Evolutionary conservation across 202 grass and related monocot species (phyloP), one percentile per base, ranked within the genome.

Genomic region (Digitaria exilis): DNA sequence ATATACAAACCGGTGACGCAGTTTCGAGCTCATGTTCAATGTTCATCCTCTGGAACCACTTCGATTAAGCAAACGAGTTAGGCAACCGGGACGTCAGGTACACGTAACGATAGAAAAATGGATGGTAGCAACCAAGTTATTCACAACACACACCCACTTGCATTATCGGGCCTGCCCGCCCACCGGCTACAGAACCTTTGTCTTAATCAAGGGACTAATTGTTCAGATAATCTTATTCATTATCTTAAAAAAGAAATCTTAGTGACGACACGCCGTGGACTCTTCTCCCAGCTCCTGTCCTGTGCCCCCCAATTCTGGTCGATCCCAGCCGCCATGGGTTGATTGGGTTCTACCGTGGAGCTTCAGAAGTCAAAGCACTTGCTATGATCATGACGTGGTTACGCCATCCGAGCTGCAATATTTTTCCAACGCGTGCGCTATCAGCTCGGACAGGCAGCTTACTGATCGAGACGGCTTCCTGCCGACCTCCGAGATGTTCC

Each of bases 51-150:
- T 57, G 10, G 46, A 83, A 72, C 80, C 55, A 10, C 46, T 72
- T 63, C 28, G 6, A 30, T 73, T 41, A 61, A 29, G 16, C 64
- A 37, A 37, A 39, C 18, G 32, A 41, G 42, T 78, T 77, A 64
- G 62, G 60, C 46, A 42, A 10, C 32, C 17, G 62, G 28, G 24
- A 25, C 24, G 22, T 51, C 35, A 48, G 37, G 62, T 48, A 8
- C 37, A 8, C 26, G 35, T 21, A 77, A 60, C 63, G 7, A 60
- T 49, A 71, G 63, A 77, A 62, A 71, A 77, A 75, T 4, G 55
- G 26, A 39, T 48, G 16, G 21, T 25, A 55, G 35, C 13, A 32
- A 83, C 16, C 19, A 52, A 52, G 37, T 37, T 45, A 46, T 46
- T 7, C 9, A 39, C 51, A 43, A 39, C 9, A 39, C 51, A 43